phyloP scores from a whole-genome alignment of 331 rosid species.

The Quercus tomentella region DNA sequence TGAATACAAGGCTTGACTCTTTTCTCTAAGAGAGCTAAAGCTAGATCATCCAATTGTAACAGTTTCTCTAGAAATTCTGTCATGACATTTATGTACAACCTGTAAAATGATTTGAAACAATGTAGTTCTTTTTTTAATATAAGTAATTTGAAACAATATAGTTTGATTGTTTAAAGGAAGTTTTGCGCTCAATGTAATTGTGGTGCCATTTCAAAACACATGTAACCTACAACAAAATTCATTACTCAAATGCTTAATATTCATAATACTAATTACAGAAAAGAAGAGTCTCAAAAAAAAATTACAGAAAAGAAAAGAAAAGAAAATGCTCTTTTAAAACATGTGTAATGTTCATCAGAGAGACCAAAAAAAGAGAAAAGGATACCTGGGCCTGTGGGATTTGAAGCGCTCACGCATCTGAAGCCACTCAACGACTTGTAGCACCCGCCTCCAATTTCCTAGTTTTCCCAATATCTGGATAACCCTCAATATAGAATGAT shows the following conservation, averaged over 20 bases:
- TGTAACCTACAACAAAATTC: not conserved
- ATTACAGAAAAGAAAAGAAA: not conserved
- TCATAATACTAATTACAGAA: not conserved
- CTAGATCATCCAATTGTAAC: not conserved
- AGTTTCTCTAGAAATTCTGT: not conserved
- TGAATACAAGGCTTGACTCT: not conserved
- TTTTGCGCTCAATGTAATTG: not conserved
- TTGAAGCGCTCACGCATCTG: constrained; percentile 81
- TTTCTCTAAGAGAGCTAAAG: not conserved
- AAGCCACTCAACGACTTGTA: constrained; percentile 95
- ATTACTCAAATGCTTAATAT: not conserved
- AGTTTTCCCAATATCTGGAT: constrained; percentile 77
- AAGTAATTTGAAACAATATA: not conserved
- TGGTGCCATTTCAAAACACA: not conserved
- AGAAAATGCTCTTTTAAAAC: not conserved
- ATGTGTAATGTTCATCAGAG: not conserved
- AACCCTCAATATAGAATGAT: constrained; percentile 76
- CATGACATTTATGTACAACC: not conserved
- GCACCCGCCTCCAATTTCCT: constrained; percentile 87
- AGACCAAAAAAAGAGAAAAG: not conserved
- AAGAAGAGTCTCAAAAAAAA: not conserved
- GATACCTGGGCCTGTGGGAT: constrained; percentile 70
- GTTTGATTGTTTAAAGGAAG: not conserved
- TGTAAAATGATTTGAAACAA: not conserved
- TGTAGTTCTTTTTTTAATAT: not conserved